Percentiles rank a stretch among this genome's conserved stretches.
These are phyloP conservation scores for Neofusicoccum ribis DNA, from an alignment of 2,329 filamentous ascomycete genomes.

Conservation along the genomic window DNA sequence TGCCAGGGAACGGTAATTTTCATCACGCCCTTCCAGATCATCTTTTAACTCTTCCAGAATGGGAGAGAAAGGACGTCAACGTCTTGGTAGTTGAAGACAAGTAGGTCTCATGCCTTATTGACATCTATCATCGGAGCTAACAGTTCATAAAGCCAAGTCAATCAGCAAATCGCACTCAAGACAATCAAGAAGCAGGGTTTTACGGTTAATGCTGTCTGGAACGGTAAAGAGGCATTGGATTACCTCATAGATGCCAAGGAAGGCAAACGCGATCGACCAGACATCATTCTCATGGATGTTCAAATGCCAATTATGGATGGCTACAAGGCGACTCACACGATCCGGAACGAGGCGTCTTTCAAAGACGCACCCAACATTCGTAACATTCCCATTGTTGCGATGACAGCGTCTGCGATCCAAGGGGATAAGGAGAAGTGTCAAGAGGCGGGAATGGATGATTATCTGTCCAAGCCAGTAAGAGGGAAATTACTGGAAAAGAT, in stretches of 20 bases:
- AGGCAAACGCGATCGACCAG: slow-evolving; percentile 57
- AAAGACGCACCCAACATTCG: slow-evolving; percentile 55
- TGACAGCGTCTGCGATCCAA: slow-evolving; percentile 78
- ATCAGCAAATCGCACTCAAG: slow-evolving; percentile 74
- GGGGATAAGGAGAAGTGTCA: slow-evolving; percentile 74
- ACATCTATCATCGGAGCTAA: background rate
- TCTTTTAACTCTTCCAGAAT: slow-evolving; percentile 51
- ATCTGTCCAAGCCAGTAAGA: slow-evolving; percentile 72
- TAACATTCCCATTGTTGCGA: slow-evolving; percentile 74
- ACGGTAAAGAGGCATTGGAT: slow-evolving; percentile 75
- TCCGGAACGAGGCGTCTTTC: slow-evolving; percentile 69
- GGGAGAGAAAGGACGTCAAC: slow-evolving; percentile 64
- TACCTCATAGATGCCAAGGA: slow-evolving; percentile 62
- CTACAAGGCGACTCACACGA: slow-evolving; percentile 72
- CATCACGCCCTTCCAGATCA: slow-evolving; percentile 30
- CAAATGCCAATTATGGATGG: slow-evolving; percentile 71
- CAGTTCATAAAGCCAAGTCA: slow-evolving; percentile 50
- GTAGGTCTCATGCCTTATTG: slow-evolving; percentile 45
- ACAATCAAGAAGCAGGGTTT: slow-evolving; percentile 75
- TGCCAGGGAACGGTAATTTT: slow-evolving; percentile 13
- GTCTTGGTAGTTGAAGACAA: slow-evolving; percentile 83
- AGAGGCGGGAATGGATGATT: slow-evolving; percentile 74
- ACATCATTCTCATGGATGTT: slow-evolving; percentile 78
- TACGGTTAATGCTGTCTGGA: slow-evolving; percentile 70
- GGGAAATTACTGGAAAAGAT: slow-evolving; percentile 67